phyloP scores from a whole-genome alignment of 1,284 basidiomycete genomes.

The Peniophora sp. region DNA sequence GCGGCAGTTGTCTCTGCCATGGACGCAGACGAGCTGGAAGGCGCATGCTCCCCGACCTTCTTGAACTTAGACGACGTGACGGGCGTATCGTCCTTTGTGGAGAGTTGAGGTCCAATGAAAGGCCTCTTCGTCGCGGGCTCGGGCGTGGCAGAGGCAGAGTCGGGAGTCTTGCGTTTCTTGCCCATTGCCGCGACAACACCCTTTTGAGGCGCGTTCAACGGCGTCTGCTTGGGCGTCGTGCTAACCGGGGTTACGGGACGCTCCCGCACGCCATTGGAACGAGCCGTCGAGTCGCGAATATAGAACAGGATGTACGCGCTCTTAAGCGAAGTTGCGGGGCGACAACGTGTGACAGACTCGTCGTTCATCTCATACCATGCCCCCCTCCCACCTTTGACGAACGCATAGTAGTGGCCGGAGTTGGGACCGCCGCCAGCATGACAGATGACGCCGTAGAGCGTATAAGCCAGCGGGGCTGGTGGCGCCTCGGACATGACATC shows the following conservation, averaged over 20 bases:
- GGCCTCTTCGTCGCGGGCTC: conserved; percentile 35
- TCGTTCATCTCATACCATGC: conserved; percentile 95
- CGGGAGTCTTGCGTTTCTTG: conserved; percentile 47
- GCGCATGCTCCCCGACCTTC: no score
- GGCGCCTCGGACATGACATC: conserved; percentile 80
- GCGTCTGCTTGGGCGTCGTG: no score
- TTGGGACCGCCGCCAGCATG: conserved; percentile 91
- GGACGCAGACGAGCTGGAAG: no score
- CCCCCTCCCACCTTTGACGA: conserved; percentile 67
- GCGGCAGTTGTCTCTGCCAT: conserved; percentile 14
- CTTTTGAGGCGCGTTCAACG: conserved; percentile 19
- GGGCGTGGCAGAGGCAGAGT: conserved; percentile 37
- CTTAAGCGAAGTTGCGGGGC: conserved; percentile 53
- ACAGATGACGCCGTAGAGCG: conserved; percentile 86
- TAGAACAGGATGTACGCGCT: conserved; percentile 95
- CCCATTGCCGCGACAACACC: conserved; percentile 43
- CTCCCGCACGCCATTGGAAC: no score
- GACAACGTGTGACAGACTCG: conserved; percentile 53
- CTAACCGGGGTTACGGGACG: no score
- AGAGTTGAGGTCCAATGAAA: conserved; percentile 58
- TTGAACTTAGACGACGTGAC: conserved; percentile 1
- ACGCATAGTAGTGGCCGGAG: conserved; percentile 94
- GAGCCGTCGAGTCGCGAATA: conserved; percentile 46
- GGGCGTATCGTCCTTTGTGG: conserved; percentile 35
- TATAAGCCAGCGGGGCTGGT: conserved; percentile 67